These are phyloP conservation scores for Rhizopogon vesiculosus DNA, from an alignment of 768 basidiomycete species.

Conservation along the genomic window DNA sequence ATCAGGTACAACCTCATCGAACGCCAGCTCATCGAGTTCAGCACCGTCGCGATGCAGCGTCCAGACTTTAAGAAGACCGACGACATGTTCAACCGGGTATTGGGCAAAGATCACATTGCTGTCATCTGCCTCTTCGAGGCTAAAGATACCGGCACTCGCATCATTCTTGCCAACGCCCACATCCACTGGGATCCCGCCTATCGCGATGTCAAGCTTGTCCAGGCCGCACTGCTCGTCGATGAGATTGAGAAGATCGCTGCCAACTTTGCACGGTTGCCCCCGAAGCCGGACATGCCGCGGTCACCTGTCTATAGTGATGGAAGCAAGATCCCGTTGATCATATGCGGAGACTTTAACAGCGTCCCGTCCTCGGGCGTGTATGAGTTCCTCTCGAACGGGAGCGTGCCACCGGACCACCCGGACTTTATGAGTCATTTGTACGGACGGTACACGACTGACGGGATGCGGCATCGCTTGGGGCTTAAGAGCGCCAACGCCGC, in stretches of 20 bases:
- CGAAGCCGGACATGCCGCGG: conserved; percentile 35
- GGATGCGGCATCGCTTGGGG: conserved; percentile 71
- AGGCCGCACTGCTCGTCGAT: conserved; percentile 87
- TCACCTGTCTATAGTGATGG: conserved; percentile 74
- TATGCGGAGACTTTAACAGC: conserved; percentile 97
- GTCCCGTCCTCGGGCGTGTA: conserved; percentile 83
- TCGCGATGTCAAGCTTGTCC: conserved; percentile 96
- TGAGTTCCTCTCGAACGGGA: conserved; percentile 80
- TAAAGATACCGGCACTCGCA: conserved; percentile 77
- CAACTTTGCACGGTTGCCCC: conserved; percentile 81
- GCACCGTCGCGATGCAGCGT: conserved; percentile 86
- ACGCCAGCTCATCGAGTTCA: conserved; percentile 91
- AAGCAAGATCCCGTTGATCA: conserved; percentile 82
- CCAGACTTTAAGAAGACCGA: conserved; percentile 96
- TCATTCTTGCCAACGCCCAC: conserved; percentile 89
- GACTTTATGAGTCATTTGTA: conserved; percentile 93
- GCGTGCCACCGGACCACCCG: conserved; percentile 65
- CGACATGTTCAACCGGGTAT: conserved; percentile 99
- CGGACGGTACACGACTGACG: conserved; percentile 89
- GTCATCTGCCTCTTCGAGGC: conserved; percentile 85
- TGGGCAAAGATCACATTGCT: conserved; percentile 92
- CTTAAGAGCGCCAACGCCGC: conserved; percentile 82
- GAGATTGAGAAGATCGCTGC: conserved; percentile 88
- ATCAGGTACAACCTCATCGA: conserved; percentile 88
- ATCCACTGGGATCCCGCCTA: conserved; percentile 91